These are phyloP conservation scores for Diutina scorzettiae DNA, from an alignment of 1,139 yeast genomes.

Conservation along the genomic window DNA sequence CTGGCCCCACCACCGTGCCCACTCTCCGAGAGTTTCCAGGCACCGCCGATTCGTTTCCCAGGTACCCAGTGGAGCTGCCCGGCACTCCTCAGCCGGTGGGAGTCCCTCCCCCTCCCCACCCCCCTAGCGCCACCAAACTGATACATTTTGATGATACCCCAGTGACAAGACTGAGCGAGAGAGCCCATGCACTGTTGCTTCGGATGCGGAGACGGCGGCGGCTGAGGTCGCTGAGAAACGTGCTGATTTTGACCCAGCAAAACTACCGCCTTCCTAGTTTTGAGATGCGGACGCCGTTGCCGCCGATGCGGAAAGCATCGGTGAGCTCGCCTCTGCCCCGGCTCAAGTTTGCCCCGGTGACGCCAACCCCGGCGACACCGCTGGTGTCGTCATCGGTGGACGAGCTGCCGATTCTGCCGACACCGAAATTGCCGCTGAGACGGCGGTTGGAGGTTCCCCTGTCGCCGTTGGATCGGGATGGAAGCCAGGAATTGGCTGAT, in stretches of 20 bases:
- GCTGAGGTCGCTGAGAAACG: conserved; percentile 32
- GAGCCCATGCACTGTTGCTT: conserved; percentile 57
- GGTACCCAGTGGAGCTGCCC: background rate
- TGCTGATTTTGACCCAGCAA: conserved; percentile 18
- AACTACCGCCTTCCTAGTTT: conserved; percentile 16
- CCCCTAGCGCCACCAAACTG: background rate
- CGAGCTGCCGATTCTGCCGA: background rate
- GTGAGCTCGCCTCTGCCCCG: background rate
- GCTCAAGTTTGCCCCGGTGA: background rate
- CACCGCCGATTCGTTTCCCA: background rate
- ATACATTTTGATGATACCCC: conserved; percentile 9
- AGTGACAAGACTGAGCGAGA: conserved; percentile 34
- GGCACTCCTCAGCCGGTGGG: background rate
- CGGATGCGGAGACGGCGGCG: conserved; percentile 51
- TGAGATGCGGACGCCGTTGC: conserved; percentile 10
- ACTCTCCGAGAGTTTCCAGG: conserved; percentile 30
- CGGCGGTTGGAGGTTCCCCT: background rate
- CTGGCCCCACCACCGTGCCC: conserved; percentile 13
- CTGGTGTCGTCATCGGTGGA: too few relatives aligned
- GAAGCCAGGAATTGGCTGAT: conserved; percentile 2
- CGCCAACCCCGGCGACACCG: background rate
- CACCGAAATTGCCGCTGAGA: background rate
- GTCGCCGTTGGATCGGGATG: background rate
- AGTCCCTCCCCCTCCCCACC: background rate
- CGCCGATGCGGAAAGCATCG: conserved; percentile 10